Evolutionary conservation across 2,329 filamentous ascomycete species (phyloP), one percentile per base, ranked within the genome.

Genomic region (Microcyclospora tardicrescens): DNA sequence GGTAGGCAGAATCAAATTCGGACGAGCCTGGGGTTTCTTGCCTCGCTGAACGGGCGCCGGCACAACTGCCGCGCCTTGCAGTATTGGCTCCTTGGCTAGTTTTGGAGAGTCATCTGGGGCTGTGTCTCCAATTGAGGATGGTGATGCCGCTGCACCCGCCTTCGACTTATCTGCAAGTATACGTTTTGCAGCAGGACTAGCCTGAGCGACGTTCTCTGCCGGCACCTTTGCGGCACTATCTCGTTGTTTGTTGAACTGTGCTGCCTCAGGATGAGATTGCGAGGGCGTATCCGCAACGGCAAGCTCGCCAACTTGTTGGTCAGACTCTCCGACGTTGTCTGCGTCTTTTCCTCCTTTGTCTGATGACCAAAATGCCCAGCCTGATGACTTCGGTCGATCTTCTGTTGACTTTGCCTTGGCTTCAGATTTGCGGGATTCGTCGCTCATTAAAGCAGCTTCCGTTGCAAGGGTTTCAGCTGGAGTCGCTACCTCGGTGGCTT

Each of bases 281-380:
- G 65, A 68, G 6, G 67, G 67, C 1, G 67, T 70, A 38, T 69
- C 61, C 11, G 64, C 65, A 6, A 71, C 67, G 13, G 67, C 67
- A 4, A 70, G 53, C 43, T 71, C 66, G 5, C 64, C 62, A 11
- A 73, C 62, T 37, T 71, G 65, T 41, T 72, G 75, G 65, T 47
- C 69, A 59, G 60, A 80, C 65, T 33, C 76, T 71, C 35, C 69
- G 57, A 56, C 77, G 64, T 28, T 73, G 65, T 44, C 73, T 66
- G 36, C 51, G 71, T 65, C 16, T 66, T 75, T 47, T 50, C 67
- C 72, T 28, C 62, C 47, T 40, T 60, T 60, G 3, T 79, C 76
- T 34, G 70, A 73, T 11, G 79, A 84, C 82, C 82, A 89, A 48
- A 89, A 87, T 0, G 79, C 82, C 83, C 83, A 89, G 0, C 79